phyloP scores from a whole-genome alignment of 495 filamentous ascomycete species.

The Saxophila tyrrhenica region DNA sequence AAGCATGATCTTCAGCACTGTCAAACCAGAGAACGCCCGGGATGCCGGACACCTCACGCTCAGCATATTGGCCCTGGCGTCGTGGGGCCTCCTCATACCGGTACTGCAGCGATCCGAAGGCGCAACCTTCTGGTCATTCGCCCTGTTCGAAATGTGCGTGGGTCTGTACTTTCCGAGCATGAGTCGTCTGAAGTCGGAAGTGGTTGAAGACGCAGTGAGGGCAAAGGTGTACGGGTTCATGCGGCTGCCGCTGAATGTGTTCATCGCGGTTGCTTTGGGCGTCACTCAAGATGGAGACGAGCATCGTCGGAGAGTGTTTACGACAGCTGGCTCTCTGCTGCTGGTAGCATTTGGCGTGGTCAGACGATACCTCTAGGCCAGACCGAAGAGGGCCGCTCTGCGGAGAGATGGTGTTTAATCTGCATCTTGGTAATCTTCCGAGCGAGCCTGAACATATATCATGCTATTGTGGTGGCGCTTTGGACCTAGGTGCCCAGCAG shows the following conservation, averaged over 20 bases:
- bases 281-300: conserved; percentile 31
- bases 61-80: not conserved
- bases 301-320: not conserved
- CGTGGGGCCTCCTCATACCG: not conserved
- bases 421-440: too few relatives aligned
- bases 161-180: conserved; percentile 46
- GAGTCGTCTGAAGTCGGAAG: conserved; percentile 36
- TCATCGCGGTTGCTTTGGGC: conserved; percentile 40
- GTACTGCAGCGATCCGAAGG: not conserved
- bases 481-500: too few relatives aligned
- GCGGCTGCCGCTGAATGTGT: conserved; percentile 43
- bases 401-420: too few relatives aligned
- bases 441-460: too few relatives aligned
- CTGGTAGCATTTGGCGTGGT: not conserved
- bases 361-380: not conserved
- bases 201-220: conserved; percentile 40
- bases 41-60: conserved; percentile 21
- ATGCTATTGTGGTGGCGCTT: too few relatives aligned
- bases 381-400: too few relatives aligned
- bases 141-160: conserved; percentile 41
- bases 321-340: not conserved
- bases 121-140: conserved; percentile 39
- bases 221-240: conserved; percentile 42
- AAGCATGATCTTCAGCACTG: not conserved
- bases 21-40: not conserved